Evolutionary conservation across 495 filamentous ascomycete species (phyloP).

Genomic region (Penicillium maclennaniae): DNA sequence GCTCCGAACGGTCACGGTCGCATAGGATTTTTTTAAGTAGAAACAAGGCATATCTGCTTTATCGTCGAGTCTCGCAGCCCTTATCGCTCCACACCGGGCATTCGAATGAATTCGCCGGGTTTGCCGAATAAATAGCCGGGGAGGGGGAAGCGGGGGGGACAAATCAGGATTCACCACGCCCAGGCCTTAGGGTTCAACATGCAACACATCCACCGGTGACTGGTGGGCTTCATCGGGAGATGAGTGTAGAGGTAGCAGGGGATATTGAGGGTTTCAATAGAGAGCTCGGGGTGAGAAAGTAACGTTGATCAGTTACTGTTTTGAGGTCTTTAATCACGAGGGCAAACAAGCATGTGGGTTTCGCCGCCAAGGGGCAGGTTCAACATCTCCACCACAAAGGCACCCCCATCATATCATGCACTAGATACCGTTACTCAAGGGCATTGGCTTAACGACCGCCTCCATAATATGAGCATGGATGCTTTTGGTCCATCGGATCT

Average conservation of each 20-base stretch:
- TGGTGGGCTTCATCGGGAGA: not conserved
- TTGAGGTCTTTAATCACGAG: not conserved
- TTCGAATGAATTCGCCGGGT: slow-evolving; percentile 10
- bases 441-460: too few relatives aligned
- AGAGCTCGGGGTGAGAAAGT: not conserved
- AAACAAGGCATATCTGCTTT: slow-evolving; percentile 2
- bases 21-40: slow-evolving; percentile 3
- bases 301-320: not conserved
- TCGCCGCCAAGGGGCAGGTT: too few relatives aligned
- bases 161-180: slow-evolving; percentile 5
- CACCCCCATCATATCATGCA: not conserved
- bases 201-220: slow-evolving; percentile 1
- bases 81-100: slow-evolving; percentile 15
- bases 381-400: not conserved
- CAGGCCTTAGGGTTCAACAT: not conserved
- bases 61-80: slow-evolving; percentile 9
- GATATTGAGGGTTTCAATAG: not conserved
- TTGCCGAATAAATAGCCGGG: slow-evolving; percentile 16
- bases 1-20: not conserved
- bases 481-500: too few relatives aligned
- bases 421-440: too few relatives aligned
- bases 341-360: not conserved
- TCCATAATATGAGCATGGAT: too few relatives aligned
- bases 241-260: not conserved
- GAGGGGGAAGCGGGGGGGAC: slow-evolving; percentile 12